phyloP scores from a whole-genome alignment of 2,329 filamentous ascomycete species.

The Chaetomiaceae sp. region DNA sequence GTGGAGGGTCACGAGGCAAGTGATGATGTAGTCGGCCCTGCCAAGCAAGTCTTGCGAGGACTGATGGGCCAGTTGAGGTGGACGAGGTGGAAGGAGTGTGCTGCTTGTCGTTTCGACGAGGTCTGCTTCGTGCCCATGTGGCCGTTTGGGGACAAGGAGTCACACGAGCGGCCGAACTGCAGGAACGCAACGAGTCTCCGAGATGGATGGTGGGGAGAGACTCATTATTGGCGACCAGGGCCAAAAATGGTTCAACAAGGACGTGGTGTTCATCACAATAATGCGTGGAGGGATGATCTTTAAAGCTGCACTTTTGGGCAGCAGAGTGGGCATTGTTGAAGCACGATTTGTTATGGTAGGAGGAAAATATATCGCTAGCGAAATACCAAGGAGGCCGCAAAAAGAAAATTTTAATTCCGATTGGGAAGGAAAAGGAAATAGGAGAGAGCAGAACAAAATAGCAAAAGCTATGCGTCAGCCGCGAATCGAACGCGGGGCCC shows the following conservation, averaged over 20 bases:
- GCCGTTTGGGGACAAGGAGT: slow-evolving; percentile 33
- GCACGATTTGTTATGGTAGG: too few species aligned
- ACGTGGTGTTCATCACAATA: too few species aligned
- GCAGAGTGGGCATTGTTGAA: too few species aligned
- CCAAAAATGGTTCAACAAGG: background rate
- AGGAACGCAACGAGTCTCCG: slow-evolving; percentile 13
- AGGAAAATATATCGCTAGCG: too few species aligned
- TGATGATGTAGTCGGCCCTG: slow-evolving; percentile 1
- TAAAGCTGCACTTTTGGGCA: too few species aligned
- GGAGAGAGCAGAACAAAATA: background rate
- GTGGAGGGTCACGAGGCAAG: slow-evolving; percentile 19
- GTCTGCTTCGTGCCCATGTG: slow-evolving; percentile 39
- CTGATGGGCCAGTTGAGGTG: slow-evolving; percentile 33
- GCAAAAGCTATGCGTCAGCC: slow-evolving; percentile 23
- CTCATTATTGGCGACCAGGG: slow-evolving; percentile 8
- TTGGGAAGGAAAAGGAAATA: too few species aligned
- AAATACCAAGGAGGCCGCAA: background rate
- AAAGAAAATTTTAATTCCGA: too few species aligned
- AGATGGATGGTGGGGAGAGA: slow-evolving; percentile 9
- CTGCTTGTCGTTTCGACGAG: slow-evolving; percentile 30
- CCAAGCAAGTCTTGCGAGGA: slow-evolving; percentile 15
- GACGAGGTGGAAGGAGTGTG: slow-evolving; percentile 36
- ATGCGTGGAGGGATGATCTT: too few species aligned
- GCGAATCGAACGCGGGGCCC: slow-evolving; percentile 34
- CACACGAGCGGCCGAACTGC: slow-evolving; percentile 32